phyloP scores from a whole-genome alignment of 805 yeast genomes.

The Cyberlindnera mississippiensis region DNA sequence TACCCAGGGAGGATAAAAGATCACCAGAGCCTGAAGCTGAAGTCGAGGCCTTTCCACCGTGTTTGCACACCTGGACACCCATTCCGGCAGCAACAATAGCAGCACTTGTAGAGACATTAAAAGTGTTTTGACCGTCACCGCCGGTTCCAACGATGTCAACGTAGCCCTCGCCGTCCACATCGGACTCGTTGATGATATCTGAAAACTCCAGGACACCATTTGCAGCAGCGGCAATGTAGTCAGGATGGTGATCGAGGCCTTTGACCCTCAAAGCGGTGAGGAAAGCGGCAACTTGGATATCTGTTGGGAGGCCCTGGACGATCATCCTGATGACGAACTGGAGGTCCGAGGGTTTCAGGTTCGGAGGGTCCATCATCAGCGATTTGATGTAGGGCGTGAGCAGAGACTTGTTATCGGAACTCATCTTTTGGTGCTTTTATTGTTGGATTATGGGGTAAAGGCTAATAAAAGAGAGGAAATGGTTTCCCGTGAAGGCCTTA shows the following conservation, averaged over 20 bases:
- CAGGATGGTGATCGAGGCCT: constrained; percentile 78
- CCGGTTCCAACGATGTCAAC: constrained; percentile 98
- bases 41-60: constrained; percentile 97
- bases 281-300: constrained; percentile 73
- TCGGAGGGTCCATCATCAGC: constrained; percentile 56
- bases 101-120: constrained; percentile 91
- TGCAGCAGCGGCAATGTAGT: constrained; percentile 83
- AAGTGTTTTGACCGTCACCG: constrained; percentile 97
- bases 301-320: constrained; percentile 56
- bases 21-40: constrained; percentile 95
- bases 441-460: too few species aligned
- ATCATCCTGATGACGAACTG: constrained; percentile 57
- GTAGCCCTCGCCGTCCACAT: constrained; percentile 47
- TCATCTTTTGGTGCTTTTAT: too few species aligned
- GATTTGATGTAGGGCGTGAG: constrained; percentile 62
- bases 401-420: background rate
- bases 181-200: constrained; percentile 42
- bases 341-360: constrained; percentile 61
- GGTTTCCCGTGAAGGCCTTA: too few species aligned
- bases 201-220: constrained; percentile 65
- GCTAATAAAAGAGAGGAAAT: too few species aligned
- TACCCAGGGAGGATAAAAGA: constrained; percentile 73
- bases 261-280: constrained; percentile 70
- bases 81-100: constrained; percentile 95
- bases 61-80: constrained; percentile 77